phyloP scores from a whole-genome alignment of 2,329 filamentous ascomycete species.

The Fusarium albosuccineum region DNA sequence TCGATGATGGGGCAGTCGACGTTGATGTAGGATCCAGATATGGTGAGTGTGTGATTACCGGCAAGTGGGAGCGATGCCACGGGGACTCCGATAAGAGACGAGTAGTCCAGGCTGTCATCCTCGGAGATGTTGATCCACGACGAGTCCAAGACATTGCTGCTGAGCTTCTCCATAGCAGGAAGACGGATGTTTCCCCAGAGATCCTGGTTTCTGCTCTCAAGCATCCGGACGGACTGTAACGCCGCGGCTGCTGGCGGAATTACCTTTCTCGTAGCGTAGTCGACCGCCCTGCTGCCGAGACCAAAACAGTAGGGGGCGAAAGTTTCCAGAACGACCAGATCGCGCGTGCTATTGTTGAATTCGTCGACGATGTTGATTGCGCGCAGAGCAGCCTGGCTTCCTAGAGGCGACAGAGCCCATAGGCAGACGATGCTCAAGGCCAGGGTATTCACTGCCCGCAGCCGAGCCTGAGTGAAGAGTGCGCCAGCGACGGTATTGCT shows the following conservation, averaged over 20 bases:
- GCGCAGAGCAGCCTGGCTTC: neutral
- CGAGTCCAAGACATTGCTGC: neutral
- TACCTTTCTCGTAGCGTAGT: neutral
- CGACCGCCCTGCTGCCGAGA: neutral
- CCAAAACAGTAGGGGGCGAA: neutral
- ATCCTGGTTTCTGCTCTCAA: neutral
- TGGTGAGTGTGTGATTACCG: neutral
- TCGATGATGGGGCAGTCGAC: neutral
- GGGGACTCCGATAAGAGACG: neutral
- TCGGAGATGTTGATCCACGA: neutral
- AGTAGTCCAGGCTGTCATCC: neutral
- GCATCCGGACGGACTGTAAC: rapidly evolving
- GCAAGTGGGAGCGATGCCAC: neutral
- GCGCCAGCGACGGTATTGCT: neutral
- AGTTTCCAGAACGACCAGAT: neutral
- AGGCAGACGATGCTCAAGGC: neutral
- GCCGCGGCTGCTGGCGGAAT: neutral
- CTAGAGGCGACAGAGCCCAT: neutral
- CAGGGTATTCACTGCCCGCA: neutral
- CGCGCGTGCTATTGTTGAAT: neutral
- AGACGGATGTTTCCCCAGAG: neutral
- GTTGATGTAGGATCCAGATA: neutral
- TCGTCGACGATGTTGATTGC: neutral
- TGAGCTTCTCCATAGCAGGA: neutral
- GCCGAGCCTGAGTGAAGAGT: neutral